Base-by-base conservation (phyloP, 192 early-diverging fungal species). In the Backusella circina region DNA sequence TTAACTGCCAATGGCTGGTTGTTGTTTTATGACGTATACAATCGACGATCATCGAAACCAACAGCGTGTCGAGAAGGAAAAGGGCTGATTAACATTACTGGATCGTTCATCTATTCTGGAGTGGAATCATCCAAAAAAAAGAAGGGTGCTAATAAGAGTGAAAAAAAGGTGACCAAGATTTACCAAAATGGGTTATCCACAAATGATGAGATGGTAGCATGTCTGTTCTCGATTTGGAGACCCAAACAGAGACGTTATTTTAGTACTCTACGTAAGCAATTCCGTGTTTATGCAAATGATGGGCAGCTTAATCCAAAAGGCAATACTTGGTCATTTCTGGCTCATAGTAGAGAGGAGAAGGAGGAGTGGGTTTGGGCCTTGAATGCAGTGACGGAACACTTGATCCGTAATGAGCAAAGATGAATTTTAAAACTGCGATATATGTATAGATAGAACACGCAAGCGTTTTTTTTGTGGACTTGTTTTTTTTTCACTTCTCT, bases 321-420 rank as follows among this genome's bases (percentile, higher is more conserved):
- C 0, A 35, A 65, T 4, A n/a, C 33, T 0, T 70, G 67, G 57
- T 31, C 31, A 0, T 81, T 81, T 33, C 51, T 77, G 18, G 75
- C 75, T 4, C 30, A 37, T 32, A 81, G 73, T 67, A 50, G 69
- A 57, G 44, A 77, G 32, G 71, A 74, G 36, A 81, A 77, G 47
- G 79, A 81, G 33, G 75, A 77, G 31, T 81, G 79, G 79, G 79
- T 81, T 5, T 77, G 72, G 67, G 79, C 75, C 8, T 70, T 81
- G 36, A 75, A 67, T 68, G 18, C 68, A 3, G 41, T 76, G 0
- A 47, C 41, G 64, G 74, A 80, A 23, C 44, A 72, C 9, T 38
- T 79, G 28, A 28, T 71, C n/a, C 67, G 73, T 16, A 38, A 26
- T 30, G 41, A 47, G 15, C n/a, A 26, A 8, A 41, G 38, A 39